Percentiles rank a stretch among this genome's conserved stretches.
Conservation (phyloP, 1,139 yeast genomes). For the Yamadazyma epiphylla region DNA sequence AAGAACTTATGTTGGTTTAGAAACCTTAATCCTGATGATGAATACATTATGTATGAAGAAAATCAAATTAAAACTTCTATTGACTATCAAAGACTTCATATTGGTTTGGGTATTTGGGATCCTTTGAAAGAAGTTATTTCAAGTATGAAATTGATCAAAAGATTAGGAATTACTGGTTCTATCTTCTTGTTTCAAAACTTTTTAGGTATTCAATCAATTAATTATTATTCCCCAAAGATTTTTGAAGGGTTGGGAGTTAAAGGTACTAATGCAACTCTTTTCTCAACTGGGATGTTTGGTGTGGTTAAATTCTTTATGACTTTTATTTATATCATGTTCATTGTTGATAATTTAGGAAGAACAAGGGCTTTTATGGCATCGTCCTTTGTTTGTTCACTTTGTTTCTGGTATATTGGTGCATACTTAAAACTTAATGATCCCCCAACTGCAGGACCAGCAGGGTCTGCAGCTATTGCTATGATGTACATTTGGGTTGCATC, state of each 20-base stretch:
- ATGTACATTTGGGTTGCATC: constrained; percentile 45
- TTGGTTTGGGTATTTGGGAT: constrained; percentile 38
- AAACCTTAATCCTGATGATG: constrained; percentile 32
- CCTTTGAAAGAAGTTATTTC: constrained; percentile 33
- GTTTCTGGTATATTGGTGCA: constrained; percentile 44
- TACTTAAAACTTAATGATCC: constrained; percentile 38
- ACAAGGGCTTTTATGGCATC: constrained; percentile 37
- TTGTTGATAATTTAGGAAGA: constrained; percentile 38
- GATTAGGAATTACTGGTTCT: constrained; percentile 30
- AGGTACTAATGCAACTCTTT: constrained; percentile 36
- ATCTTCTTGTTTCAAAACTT: constrained; percentile 41
- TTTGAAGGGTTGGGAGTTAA: constrained; percentile 37
- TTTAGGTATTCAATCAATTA: constrained; percentile 44
- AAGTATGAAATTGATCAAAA: constrained; percentile 23
- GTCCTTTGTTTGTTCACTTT: constrained; percentile 32
- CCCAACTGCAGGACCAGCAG: constrained; percentile 40
- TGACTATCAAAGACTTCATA: constrained; percentile 24
- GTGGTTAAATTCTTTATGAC: constrained; percentile 39
- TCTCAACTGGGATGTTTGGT: constrained; percentile 43
- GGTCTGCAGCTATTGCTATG: constrained; percentile 40
- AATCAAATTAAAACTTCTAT: constrained; percentile 23
- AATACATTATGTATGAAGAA: constrained; percentile 35
- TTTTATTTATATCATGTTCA: constrained; percentile 30
- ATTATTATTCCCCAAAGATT: constrained; percentile 43
- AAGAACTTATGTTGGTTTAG: constrained; percentile 37